Conservation (phyloP, 805 yeast genomes). For the Maudiozyma barnettii region DNA sequence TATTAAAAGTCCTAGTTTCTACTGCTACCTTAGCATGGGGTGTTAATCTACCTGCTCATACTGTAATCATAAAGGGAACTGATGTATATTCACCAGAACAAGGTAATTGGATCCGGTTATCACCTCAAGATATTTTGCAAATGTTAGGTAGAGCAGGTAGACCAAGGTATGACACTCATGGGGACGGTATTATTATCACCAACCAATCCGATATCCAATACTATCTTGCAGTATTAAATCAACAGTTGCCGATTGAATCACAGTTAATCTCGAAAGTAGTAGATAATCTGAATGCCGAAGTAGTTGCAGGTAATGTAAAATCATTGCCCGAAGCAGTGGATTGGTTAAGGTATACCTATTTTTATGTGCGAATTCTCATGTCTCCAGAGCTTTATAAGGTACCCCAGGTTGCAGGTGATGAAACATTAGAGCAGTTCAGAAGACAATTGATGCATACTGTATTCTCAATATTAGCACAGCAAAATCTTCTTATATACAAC, state of each 20-base stretch:
- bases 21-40: constrained; percentile 98
- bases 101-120: constrained; percentile 83
- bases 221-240: constrained; percentile 82
- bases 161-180: constrained; percentile 85
- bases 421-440: constrained; percentile 37
- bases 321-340: constrained; percentile 55
- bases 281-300: constrained; percentile 79
- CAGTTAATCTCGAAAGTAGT: constrained; percentile 63
- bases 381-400: constrained; percentile 66
- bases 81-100: constrained; percentile 86
- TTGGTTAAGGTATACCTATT: constrained; percentile 76
- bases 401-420: constrained; percentile 43
- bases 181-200: constrained; percentile 90
- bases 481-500: constrained; percentile 55
- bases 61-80: constrained; percentile 88
- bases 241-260: constrained; percentile 87
- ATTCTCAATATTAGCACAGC: constrained; percentile 43
- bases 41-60: constrained; percentile 90
- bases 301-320: constrained; percentile 60
- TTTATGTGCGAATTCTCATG: constrained; percentile 66
- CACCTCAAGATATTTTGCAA: constrained; percentile 90
- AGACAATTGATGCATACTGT: constrained; percentile 72
- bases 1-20: constrained; percentile 72
- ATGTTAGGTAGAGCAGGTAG: constrained; percentile 99
- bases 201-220: constrained; percentile 78